Evolutionary conservation across 148 eudicot species (phyloP), one percentile per base, ranked within the genome.

Genomic region (Simmondsia chinensis): DNA sequence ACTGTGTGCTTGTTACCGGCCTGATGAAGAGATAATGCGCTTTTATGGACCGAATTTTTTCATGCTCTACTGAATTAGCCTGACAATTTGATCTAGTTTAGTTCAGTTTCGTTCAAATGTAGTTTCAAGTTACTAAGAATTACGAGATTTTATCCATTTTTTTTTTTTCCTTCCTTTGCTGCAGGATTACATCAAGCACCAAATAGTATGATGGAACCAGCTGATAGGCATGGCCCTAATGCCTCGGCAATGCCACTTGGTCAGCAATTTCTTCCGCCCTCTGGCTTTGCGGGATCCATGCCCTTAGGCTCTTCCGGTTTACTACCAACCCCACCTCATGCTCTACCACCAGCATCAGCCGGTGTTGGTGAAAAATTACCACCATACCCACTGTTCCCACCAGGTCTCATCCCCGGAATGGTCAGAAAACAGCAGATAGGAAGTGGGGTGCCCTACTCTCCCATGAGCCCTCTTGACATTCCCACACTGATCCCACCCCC

Each of bases 331-430:
- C 83, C 56, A 7, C 73, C 72, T 3, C 54, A 59, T 57, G 20
- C 50, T 13, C 34, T 63, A 20, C 70, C 72, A 36, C 50, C 64
- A 28, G 47, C 71, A 35, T 25, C 66, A 23, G 53, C 61, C 20
- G 67, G 48, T 43, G 20, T 47, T 5, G 76, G 70, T 21, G 97
- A 84, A 35, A 89, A 81, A 50, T 46, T 75, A 27, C 85, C 95
- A 0, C 82, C 88, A 13, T 85, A 91, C 55, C 97, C 97, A 22
- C 60, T 91, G 50, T 91, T 91, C 57, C 99, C 99, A 8, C 99
- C 99, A 10, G 95, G 95, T 31, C 88, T 91, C 29, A 85, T 91
- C 23, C 99, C 99, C 0, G 94, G 99, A 51, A 85, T 91, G 99
- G 95, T 91, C 4, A 59, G 70, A 22, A 91, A 91, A 41, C 83